Conservation (phyloP, 2,329 filamentous ascomycete species). For the Alternaria atra region DNA sequence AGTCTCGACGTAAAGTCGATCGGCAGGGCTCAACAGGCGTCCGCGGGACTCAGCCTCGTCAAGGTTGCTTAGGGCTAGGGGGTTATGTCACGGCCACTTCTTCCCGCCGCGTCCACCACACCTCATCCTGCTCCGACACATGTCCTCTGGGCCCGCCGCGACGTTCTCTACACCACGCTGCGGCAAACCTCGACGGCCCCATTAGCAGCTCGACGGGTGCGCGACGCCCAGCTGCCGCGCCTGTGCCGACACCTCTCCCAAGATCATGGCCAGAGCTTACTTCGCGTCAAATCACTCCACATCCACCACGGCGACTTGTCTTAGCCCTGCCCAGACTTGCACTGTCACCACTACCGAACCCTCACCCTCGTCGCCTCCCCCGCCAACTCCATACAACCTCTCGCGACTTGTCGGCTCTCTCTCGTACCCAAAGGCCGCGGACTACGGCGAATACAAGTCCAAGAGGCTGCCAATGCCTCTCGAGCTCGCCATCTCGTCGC, state of each 20-base stretch:
- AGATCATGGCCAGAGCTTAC: conserved; percentile 34
- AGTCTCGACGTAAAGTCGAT: conserved; percentile 19
- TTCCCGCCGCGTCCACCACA: conserved; percentile 13
- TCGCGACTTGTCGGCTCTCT: conserved; percentile 28
- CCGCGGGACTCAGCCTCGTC: conserved; percentile 16
- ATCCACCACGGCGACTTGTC: conserved; percentile 24
- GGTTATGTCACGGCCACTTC: conserved; percentile 14
- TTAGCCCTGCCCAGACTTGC: conserved; percentile 14
- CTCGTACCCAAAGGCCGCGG: conserved; percentile 28
- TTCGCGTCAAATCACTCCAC: conserved; percentile 27
- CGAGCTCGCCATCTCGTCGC: conserved; percentile 37
- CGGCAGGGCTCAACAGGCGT: conserved; percentile 19
- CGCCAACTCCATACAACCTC: conserved; percentile 26
- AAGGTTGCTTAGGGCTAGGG: conserved; percentile 7
- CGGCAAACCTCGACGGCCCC: conserved; percentile 12
- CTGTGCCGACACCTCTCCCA: conserved; percentile 19
- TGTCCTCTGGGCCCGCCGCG: conserved; percentile 9
- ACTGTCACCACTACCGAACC: conserved; percentile 2
- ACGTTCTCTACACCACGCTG: conserved; percentile 7
- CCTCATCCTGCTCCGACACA: conserved; percentile 8
- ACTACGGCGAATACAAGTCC: conserved; percentile 28
- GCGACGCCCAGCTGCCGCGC: conserved; percentile 18
- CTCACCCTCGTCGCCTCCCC: conserved; percentile 24
- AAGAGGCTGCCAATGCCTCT: conserved; percentile 36
- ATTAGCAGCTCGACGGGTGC: conserved; percentile 12